Evolutionary conservation across 495 filamentous ascomycete species (phyloP), one percentile per base, ranked within the genome.

Genomic region (Usnea hakonensis): DNA sequence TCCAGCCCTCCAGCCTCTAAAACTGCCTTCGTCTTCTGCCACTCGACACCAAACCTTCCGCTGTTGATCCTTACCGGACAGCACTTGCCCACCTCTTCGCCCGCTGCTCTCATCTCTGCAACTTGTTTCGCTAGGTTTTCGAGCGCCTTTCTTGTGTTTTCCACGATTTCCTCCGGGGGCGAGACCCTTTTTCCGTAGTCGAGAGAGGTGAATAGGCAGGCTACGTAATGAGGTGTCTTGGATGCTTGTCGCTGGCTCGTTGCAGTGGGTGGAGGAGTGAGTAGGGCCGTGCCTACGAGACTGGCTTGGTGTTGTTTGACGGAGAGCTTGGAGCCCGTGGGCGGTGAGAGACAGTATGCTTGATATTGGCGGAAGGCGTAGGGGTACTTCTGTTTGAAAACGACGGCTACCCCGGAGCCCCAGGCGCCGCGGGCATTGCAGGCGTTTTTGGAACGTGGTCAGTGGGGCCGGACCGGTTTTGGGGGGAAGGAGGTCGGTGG

Each of bases 351-450:
- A 30, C 59, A 65, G 59, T 65, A 55, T 2, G 17, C 26, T 14
- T 54, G 41, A 41, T 65, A 62, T 32, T 33, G 16, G 13, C 30
- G 14, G 35, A 57, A 65, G 19, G 64, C 64, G 50, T 57, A 11
- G 1, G 64, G 64, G 43, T 65, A 62, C 2, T 55, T 40, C 7
- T 44, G 35, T 55, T 62, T 65, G 64, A 60, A 60, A 9, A 17
- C 26, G 48, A 52, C 5, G 48, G 28, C 48, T 7, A 50, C 46
- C 3, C 77, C 79, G 1, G 63, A 66, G 0, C 78, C 78, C 79
- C 79, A 81, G 1, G 46, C 57, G 9, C 79, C 79, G n/a, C 69
- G 65, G 33, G 69, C 69, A 67, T 79, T 81, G 67, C 78, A 80
- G 14, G 79, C 77, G 59, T 81, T 77, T 81, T 43, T 16, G n/a